Percentiles rank a stretch among this genome's conserved stretches.
Conservation (phyloP, 495 filamentous ascomycete species). For the Penicillium tannophilum region DNA sequence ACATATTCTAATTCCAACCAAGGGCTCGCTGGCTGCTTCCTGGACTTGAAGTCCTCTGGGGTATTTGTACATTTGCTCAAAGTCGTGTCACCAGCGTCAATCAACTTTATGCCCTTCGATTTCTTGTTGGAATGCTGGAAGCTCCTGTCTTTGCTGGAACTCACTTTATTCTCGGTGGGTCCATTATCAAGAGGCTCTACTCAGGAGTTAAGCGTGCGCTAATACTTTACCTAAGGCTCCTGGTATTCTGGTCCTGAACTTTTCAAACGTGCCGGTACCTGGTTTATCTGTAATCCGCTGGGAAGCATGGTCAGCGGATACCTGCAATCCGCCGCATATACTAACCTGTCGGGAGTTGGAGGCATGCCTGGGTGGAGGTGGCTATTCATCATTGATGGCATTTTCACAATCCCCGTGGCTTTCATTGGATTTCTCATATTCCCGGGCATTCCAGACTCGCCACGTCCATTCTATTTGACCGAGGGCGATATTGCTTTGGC, state of each 20-base stretch:
- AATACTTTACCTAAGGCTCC: conserved; percentile 26
- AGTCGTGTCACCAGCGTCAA: conserved; percentile 36
- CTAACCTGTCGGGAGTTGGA: conserved; percentile 43
- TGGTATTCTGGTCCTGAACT: conserved; percentile 45
- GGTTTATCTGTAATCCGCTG: conserved; percentile 41
- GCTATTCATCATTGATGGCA: conserved; percentile 53
- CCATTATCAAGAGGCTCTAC: background rate
- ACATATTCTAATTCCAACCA: background rate
- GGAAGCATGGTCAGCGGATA: conserved; percentile 44
- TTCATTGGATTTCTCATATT: conserved; percentile 47
- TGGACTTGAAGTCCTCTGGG: conserved; percentile 33
- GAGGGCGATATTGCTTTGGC: conserved; percentile 39
- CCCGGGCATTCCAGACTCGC: conserved; percentile 51
- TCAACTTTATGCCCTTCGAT: conserved; percentile 52
- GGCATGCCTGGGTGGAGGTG: conserved; percentile 53
- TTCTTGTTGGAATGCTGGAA: conserved; percentile 53
- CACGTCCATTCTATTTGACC: conserved; percentile 43
- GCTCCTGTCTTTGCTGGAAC: conserved; percentile 48
- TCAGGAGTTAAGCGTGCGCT: background rate
- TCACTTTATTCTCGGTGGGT: conserved; percentile 41
- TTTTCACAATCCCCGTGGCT: conserved; percentile 53
- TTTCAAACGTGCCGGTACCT: conserved; percentile 40
- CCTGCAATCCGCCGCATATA: conserved; percentile 50
- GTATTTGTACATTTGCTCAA: conserved; percentile 37
- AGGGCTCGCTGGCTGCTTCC: conserved; percentile 42